Evolutionary conservation across 768 basidiomycete genomes (phyloP).

Genomic region (Omphalotus guepiniiformis): DNA sequence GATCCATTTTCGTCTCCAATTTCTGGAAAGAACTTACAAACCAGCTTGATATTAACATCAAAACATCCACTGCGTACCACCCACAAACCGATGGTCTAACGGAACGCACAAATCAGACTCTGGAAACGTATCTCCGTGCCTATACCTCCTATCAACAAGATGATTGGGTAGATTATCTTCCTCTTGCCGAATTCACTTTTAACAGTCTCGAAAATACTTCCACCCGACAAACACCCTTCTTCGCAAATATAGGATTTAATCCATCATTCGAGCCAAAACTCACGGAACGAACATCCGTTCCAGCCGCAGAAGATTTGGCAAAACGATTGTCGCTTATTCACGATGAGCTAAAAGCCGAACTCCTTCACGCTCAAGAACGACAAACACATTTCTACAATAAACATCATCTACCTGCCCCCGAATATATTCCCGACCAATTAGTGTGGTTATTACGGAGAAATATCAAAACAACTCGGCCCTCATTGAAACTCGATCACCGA

Average conservation of each 20-base stretch:
- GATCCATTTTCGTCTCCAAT: conserved; percentile 27
- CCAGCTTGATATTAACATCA: conserved; percentile 6
- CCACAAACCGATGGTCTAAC: conserved; percentile 38
- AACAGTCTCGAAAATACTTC: conserved; percentile 32
- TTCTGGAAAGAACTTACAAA: conserved; percentile 20
- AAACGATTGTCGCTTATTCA: conserved; percentile 10
- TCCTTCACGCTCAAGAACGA: conserved; percentile 10
- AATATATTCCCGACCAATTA: conserved; percentile 10
- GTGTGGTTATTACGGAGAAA: conserved; percentile 17
- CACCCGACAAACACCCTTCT: conserved; percentile 33
- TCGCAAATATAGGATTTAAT: conserved; percentile 28
- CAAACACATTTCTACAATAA: conserved; percentile 9
- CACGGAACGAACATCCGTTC: conserved; percentile 23
- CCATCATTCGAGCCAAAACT: conserved; percentile 26
- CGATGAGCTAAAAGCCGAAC: conserved; percentile 13
- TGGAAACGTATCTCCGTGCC: conserved; percentile 33
- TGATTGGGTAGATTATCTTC: conserved; percentile 36
- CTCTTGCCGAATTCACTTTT: conserved; percentile 37
- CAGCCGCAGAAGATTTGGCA: conserved; percentile 14
- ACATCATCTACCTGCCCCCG: conserved; percentile 7
- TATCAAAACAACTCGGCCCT: conserved; percentile 21
- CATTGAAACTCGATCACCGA: conserved; percentile 19
- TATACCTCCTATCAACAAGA: conserved; percentile 37
- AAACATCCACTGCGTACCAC: conserved; percentile 37
- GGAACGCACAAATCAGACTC: conserved; percentile 32